Evolutionary conservation across 2,329 filamentous ascomycete genomes (phyloP), one percentile per base, ranked within the genome.

Genomic region (Pseudophaeomoniella oleicola): DNA sequence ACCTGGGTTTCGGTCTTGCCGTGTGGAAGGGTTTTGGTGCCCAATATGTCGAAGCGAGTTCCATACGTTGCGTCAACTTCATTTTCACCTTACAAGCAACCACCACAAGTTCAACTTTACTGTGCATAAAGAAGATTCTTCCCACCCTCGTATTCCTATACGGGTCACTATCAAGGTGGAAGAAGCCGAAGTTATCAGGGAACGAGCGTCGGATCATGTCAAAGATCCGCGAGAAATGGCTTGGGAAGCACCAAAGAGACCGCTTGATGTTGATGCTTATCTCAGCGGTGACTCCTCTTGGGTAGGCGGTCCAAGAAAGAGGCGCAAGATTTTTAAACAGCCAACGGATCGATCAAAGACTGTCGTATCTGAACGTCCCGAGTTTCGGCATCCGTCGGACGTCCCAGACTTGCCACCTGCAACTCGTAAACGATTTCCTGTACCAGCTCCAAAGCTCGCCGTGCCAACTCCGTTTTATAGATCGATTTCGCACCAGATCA

Each of bases 51-150:
- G 29, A 9, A 22, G 18, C 11, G 36, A 36, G 19, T 41, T 37
- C 5, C 18, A 27, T 11, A 41, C 35, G 5, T 30, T 50, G 16
- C 30, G 44, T 12, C 22, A 42, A 16, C 39, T 50, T 5, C 37
- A 39, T n/a, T 46, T 47, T 22, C 47, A 50, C 36, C 36, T 47
- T 9, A 32, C 36, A 16, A 44, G 38, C 9, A 37, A 34, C 19
- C 47, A 50, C 34, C 18, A 39, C 11, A 43, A 46, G 30, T 47
- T 44, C 34, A 40, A 16, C 15, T 48, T 46, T 29, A 34, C 19
- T 9, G 34, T 44, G 5, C 36, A 44, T 16, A 42, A 37, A 15
- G 38, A 38, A 13, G 32, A 34, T 13, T 10, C 14, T 6, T n/a
- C 14, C 30, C 10, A 6, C 30, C 10, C 35, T 34, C 14, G 19